phyloP scores from a whole-genome alignment of 441 rosid genomes.

The Syzygium malaccense region DNA sequence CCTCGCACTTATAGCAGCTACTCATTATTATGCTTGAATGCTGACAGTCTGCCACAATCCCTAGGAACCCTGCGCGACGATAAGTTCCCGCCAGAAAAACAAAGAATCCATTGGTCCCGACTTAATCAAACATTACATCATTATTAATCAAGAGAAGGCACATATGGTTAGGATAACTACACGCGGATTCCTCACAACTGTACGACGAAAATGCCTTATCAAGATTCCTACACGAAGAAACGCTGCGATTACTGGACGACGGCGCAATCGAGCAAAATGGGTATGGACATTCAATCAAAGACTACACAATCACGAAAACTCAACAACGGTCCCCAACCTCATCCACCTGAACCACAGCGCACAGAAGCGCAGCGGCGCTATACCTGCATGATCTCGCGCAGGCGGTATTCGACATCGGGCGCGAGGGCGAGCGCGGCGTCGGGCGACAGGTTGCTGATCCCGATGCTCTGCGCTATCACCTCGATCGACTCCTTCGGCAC shows the following conservation, averaged over 20 bases:
- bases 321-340: not conserved
- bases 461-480: constrained; percentile 83
- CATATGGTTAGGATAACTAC: not conserved
- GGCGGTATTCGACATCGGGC: constrained; percentile 84
- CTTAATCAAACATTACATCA: not conserved
- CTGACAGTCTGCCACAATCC: not conserved
- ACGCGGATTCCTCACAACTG: not conserved
- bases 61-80: not conserved
- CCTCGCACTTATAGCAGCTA: not conserved
- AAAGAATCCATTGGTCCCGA: not conserved
- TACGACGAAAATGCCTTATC: not conserved
- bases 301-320: not conserved
- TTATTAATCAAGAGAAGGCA: not conserved
- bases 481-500: constrained; percentile 85
- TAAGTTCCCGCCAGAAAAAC: not conserved
- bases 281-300: not conserved
- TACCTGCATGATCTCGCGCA: constrained; percentile 93
- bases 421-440: constrained; percentile 85
- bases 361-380: not conserved
- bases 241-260: not conserved
- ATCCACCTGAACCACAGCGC: not conserved
- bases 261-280: not conserved
- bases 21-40: not conserved
- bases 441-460: constrained; percentile 52
- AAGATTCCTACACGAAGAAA: not conserved